Evolutionary conservation across 768 basidiomycete species (phyloP).

Genomic region (Lactarius sanguifluus): DNA sequence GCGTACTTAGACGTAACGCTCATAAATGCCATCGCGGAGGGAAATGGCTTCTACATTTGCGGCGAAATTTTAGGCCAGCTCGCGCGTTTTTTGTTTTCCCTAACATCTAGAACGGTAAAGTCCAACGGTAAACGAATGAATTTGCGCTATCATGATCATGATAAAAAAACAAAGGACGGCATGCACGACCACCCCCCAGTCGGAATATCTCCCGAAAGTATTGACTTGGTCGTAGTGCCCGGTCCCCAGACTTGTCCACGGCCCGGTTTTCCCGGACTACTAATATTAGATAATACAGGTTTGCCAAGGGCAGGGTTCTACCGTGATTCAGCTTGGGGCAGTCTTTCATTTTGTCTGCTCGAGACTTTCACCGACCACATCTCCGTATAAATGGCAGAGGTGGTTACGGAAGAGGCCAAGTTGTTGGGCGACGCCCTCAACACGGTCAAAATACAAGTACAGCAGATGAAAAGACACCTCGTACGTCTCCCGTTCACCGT

Average conservation of each 20-base stretch:
- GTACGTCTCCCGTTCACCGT: constrained; percentile 42
- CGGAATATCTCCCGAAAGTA: background rate
- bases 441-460: constrained; percentile 87
- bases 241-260: no score
- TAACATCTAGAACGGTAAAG: background rate
- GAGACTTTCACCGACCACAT: background rate
- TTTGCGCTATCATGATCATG: background rate
- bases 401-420: constrained; percentile 72
- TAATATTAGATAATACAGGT: background rate
- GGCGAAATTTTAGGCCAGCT: background rate
- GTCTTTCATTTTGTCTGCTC: constrained; percentile 2
- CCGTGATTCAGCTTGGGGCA: background rate
- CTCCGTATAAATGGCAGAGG: constrained; percentile 23
- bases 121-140: background rate
- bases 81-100: no score
- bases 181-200: background rate
- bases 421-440: constrained; percentile 80
- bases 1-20: no score
- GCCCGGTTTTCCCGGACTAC: no score
- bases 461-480: constrained; percentile 93
- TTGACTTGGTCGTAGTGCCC: background rate
- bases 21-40: no score
- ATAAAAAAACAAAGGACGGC: background rate
- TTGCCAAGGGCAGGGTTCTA: background rate
- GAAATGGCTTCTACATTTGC: background rate